phyloP scores from a whole-genome alignment of 1,139 yeast species.

The Ashbya aceris region DNA sequence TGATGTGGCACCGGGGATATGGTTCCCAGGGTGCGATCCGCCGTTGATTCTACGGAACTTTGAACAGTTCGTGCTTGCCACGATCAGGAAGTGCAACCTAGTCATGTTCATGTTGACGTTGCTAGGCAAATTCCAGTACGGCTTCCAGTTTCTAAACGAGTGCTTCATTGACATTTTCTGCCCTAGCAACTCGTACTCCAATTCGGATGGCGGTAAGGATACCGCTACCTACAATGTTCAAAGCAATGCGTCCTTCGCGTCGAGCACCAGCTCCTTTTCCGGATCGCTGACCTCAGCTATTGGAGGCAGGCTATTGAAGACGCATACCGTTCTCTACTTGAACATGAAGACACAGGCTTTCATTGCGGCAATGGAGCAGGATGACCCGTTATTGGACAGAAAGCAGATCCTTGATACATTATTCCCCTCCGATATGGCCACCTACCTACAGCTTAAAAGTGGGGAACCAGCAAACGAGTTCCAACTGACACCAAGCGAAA shows the following conservation, averaged over 20 bases:
- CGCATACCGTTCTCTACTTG: conserved; percentile 68
- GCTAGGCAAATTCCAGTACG: conserved; percentile 75
- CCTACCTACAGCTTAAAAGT: conserved; percentile 38
- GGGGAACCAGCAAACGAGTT: conserved; percentile 13
- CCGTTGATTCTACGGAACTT: conserved; percentile 49
- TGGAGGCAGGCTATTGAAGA: conserved; percentile 52
- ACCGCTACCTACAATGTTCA: neutral
- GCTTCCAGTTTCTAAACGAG: conserved; percentile 77
- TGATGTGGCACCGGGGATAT: conserved; percentile 49
- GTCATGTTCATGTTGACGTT: conserved; percentile 83
- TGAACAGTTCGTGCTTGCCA: conserved; percentile 51
- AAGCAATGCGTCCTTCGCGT: conserved; percentile 22
- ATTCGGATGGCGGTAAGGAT: conserved; percentile 16
- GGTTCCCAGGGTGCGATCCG: conserved; percentile 54
- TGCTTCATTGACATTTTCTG: conserved; percentile 78
- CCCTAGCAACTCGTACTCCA: conserved; percentile 36
- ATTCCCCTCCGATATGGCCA: conserved; percentile 59
- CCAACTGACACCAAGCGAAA: conserved; percentile 26
- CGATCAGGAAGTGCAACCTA: conserved; percentile 73
- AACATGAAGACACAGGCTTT: conserved; percentile 93
- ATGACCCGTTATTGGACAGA: conserved; percentile 32
- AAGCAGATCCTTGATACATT: conserved; percentile 66
- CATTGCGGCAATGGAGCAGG: conserved; percentile 64
- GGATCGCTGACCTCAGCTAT: conserved; percentile 11
- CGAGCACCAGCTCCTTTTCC: conserved; percentile 5